A percentile compares a stretch with the other conserved stretches of the same genome.
phyloP scores from a whole-genome alignment of 2,329 filamentous ascomycete genomes.

The Paraphaeosphaeria sporulosa region DNA sequence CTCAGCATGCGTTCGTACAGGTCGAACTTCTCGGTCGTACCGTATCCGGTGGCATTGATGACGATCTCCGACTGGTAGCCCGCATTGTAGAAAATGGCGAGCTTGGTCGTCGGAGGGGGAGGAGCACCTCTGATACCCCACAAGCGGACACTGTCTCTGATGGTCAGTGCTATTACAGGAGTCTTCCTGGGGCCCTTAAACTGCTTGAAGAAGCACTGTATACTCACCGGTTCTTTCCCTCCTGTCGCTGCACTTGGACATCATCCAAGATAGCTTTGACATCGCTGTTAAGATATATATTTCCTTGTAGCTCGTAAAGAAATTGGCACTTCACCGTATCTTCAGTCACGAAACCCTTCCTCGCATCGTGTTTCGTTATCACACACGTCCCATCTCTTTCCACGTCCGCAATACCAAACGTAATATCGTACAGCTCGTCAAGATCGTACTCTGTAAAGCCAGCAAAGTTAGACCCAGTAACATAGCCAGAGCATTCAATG shows the following conservation, averaged over 20 bases:
- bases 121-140: constrained; percentile 50
- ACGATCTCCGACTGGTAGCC: constrained; percentile 52
- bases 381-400: constrained; percentile 54
- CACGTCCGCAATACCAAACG: constrained; percentile 61
- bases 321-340: constrained; percentile 52
- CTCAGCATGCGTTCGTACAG: constrained; percentile 59
- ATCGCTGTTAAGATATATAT: constrained; percentile 55
- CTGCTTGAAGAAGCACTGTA: background rate
- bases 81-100: constrained; percentile 49
- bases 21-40: constrained; percentile 58
- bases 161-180: background rate
- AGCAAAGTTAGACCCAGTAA: constrained; percentile 63
- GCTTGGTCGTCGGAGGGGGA: constrained; percentile 52
- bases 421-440: constrained; percentile 53
- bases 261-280: constrained; percentile 51
- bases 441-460: constrained; percentile 57
- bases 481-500: constrained; percentile 58
- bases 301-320: constrained; percentile 57
- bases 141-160: constrained; percentile 39
- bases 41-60: constrained; percentile 52
- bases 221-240: constrained; percentile 42
- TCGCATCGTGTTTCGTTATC: constrained; percentile 58
- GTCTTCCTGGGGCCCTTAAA: too few relatives aligned
- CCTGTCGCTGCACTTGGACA: constrained; percentile 40
- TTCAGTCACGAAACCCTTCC: constrained; percentile 48